phyloP scores from a whole-genome alignment of 164 flowering plant genomes.

The Nymphaea thermarum region DNA sequence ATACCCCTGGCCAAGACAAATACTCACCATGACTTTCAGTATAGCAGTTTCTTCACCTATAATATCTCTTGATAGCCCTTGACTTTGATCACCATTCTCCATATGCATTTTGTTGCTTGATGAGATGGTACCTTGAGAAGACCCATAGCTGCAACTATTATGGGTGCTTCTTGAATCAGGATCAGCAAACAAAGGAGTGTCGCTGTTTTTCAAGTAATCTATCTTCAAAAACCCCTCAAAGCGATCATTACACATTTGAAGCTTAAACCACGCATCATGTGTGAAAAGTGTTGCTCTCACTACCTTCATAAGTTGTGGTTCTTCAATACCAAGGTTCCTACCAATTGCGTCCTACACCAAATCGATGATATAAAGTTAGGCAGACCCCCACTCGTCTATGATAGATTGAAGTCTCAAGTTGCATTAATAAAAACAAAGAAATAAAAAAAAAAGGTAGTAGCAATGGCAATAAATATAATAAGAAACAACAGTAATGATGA shows the following conservation, averaged over 20 bases:
- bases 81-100: conserved; percentile 69
- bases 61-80: conserved; percentile 48
- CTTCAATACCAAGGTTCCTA: conserved; percentile 78
- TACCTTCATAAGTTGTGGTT: conserved; percentile 91
- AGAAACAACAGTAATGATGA: too few species aligned
- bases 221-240: conserved; percentile 79
- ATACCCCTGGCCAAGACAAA: background rate
- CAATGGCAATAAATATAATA: too few species aligned
- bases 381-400: too few species aligned
- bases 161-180: conserved; percentile 30
- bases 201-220: conserved; percentile 59
- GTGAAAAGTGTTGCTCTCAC: conserved; percentile 83
- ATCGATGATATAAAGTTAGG: too few species aligned
- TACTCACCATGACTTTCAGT: conserved; percentile 96
- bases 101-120: conserved; percentile 46
- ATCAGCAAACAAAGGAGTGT: conserved; percentile 33
- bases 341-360: conserved; percentile 67
- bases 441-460: too few species aligned
- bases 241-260: conserved; percentile 89
- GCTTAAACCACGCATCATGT: conserved; percentile 84
- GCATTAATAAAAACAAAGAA: too few species aligned
- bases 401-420: too few species aligned
- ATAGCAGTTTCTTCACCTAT: conserved; percentile 83
- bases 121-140: conserved; percentile 63
- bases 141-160: conserved; percentile 48